phyloP scores from a whole-genome alignment of 1,284 basidiomycete species.

The Puccinia coronata region DNA sequence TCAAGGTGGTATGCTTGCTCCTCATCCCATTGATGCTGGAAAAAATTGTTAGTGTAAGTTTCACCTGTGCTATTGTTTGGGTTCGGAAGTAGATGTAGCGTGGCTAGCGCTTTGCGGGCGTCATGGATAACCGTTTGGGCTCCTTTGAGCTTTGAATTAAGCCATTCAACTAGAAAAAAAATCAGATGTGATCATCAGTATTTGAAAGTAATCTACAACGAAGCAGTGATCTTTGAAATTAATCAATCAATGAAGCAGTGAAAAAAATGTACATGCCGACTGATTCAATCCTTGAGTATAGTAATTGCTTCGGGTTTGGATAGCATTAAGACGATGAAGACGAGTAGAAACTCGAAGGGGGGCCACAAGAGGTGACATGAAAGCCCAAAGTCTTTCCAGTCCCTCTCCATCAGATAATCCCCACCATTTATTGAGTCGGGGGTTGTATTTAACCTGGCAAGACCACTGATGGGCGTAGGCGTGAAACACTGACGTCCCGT shows the following conservation, averaged over 20 bases:
- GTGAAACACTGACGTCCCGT: constrained; percentile 28
- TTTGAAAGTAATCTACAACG: too few relatives aligned
- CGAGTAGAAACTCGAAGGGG: neutral
- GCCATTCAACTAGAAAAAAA: constrained; percentile 8
- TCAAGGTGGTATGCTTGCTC: neutral
- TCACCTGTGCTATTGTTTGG: neutral
- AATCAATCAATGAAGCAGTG: neutral
- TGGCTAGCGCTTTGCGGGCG: neutral
- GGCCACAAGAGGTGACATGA: neutral
- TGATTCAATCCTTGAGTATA: neutral
- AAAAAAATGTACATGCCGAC: neutral
- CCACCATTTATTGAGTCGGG: constrained; percentile 11
- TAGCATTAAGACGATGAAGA: neutral
- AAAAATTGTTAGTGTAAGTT: neutral
- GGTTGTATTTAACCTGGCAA: constrained; percentile 23
- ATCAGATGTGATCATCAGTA: too few relatives aligned
- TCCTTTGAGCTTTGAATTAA: neutral
- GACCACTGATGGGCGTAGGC: constrained; percentile 8
- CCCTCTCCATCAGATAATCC: constrained; percentile 22
- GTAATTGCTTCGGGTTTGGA: neutral
- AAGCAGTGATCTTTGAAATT: too few relatives aligned
- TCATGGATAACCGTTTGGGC: neutral
- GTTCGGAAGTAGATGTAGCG: neutral
- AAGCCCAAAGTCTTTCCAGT: neutral
- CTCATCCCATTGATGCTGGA: neutral